Evolutionary conservation across 768 basidiomycete species (phyloP).

Genomic region (Hirschioporus abietinus): DNA sequence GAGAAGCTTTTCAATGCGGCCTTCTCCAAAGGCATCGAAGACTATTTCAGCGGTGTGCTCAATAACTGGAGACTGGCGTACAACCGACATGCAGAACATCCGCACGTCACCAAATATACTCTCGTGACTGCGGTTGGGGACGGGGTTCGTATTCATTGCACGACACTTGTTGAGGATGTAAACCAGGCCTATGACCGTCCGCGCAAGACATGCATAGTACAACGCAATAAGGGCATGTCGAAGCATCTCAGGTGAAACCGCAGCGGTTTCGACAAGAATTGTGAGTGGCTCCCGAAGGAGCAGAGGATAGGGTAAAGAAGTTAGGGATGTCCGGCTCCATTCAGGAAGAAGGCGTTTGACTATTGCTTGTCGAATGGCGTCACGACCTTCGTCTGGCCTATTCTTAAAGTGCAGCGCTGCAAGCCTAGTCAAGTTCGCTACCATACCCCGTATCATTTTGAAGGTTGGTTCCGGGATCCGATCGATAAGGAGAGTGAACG

Average conservation of each 20-base stretch:
- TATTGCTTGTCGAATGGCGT: constrained; percentile 76
- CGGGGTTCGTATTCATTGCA: constrained; percentile 36
- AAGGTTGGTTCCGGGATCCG: constrained; percentile 72
- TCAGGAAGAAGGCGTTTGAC: constrained; percentile 88
- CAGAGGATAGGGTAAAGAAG: constrained; percentile 78
- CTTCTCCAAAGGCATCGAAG: constrained; percentile 77
- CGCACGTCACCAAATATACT: constrained; percentile 79
- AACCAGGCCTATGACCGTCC: constrained; percentile 81
- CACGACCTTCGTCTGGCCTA: constrained; percentile 67
- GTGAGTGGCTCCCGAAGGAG: constrained; percentile 89
- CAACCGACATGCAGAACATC: constrained; percentile 88
- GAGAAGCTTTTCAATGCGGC: constrained; percentile 77
- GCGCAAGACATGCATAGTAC: constrained; percentile 87
- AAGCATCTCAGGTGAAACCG: constrained; percentile 84
- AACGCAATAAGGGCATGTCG: constrained; percentile 82
- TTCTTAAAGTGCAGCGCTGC: constrained; percentile 64
- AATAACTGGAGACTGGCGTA: constrained; percentile 82
- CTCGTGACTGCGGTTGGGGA: constrained; percentile 47
- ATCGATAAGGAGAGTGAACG: constrained; percentile 57
- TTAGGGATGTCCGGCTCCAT: constrained; percentile 83
- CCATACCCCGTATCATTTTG: constrained; percentile 71
- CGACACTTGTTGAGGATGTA: constrained; percentile 73
- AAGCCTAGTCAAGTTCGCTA: constrained; percentile 63
- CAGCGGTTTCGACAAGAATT: constrained; percentile 84
- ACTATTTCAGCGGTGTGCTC: constrained; percentile 79